Evolutionary conservation across 805 yeast species (phyloP).

Genomic region (Candida khao-thaluensis): DNA sequence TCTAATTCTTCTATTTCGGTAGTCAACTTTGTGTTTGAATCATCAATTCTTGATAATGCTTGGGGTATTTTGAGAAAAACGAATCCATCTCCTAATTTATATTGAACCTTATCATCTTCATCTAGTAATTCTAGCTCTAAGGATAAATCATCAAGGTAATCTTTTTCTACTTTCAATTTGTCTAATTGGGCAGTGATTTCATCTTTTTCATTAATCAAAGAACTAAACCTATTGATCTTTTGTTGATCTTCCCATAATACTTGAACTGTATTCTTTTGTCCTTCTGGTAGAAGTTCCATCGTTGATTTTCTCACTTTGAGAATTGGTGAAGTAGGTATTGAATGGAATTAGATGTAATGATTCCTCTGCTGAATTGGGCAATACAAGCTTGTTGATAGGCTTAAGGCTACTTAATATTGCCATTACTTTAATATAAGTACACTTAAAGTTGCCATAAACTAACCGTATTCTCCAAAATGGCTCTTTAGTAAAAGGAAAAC

Average conservation of each 20-base stretch:
- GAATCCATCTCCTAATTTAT: constrained; percentile 80
- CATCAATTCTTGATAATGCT: constrained; percentile 67
- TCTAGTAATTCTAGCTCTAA: constrained; percentile 86
- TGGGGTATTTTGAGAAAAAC: constrained; percentile 65
- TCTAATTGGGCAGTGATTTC: constrained; percentile 49
- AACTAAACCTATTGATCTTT: constrained; percentile 84
- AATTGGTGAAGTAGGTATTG: background rate
- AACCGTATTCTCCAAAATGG: no score
- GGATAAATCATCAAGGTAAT: constrained; percentile 81
- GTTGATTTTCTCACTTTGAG: background rate
- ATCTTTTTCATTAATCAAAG: constrained; percentile 71
- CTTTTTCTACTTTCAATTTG: constrained; percentile 65
- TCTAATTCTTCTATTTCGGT: constrained; percentile 47
- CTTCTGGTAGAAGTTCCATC: constrained; percentile 54
- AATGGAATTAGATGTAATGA: no score
- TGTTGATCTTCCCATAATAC: constrained; percentile 86
- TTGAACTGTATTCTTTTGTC: constrained; percentile 53
- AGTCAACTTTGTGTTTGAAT: constrained; percentile 55
- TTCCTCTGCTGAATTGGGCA: no score
- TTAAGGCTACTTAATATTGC: no score
- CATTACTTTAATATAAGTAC: no score
- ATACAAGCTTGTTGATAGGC: no score
- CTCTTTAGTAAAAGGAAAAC: no score
- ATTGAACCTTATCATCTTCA: constrained; percentile 65
- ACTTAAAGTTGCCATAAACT: no score